phyloP scores from a whole-genome alignment of 2,329 filamentous ascomycete species.

The Chaetothyriales sp. region DNA sequence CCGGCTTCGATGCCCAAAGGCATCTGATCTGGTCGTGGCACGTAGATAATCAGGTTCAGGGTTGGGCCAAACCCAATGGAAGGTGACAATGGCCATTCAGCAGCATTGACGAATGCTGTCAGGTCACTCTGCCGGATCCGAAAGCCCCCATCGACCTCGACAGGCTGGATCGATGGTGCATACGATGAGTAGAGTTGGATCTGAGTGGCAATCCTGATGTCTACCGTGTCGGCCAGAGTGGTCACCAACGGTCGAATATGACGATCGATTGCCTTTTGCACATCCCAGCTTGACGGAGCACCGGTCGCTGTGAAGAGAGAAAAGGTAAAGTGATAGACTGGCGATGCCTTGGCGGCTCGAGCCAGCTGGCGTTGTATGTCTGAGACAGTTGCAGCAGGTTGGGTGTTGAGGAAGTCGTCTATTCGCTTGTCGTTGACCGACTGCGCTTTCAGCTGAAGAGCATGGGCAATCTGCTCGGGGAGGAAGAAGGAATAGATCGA shows the following conservation, averaged over 20 bases:
- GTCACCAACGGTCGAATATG: slow-evolving; percentile 72
- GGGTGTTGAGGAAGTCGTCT: slow-evolving; percentile 23
- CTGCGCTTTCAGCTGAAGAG: slow-evolving; percentile 36
- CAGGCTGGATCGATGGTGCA: slow-evolving; percentile 46
- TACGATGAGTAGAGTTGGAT: slow-evolving; percentile 77
- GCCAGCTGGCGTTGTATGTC: slow-evolving; percentile 56
- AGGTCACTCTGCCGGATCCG: slow-evolving; percentile 54
- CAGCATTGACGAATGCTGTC: slow-evolving; percentile 89
- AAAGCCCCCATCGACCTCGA: slow-evolving; percentile 34
- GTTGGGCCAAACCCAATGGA: slow-evolving; percentile 83
- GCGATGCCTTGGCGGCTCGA: slow-evolving; percentile 74
- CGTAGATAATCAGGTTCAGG: slow-evolving; percentile 87
- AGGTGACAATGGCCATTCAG: slow-evolving; percentile 90
- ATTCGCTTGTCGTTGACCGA: slow-evolving; percentile 19
- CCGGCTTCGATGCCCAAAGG: slow-evolving; percentile 46
- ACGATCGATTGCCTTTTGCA: slow-evolving; percentile 62
- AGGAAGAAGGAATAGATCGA: slow-evolving; percentile 65
- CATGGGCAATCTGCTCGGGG: slow-evolving; percentile 77
- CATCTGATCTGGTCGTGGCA: slow-evolving; percentile 53
- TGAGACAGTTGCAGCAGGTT: slow-evolving; percentile 36
- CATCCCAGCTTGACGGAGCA: slow-evolving; percentile 75
- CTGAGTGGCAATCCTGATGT: slow-evolving; percentile 92
- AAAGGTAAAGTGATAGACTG: slow-evolving; percentile 90
- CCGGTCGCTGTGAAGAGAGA: slow-evolving; percentile 77
- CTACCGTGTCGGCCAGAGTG: slow-evolving; percentile 68